A percentile compares a stretch with the other conserved stretches of the same genome.
These are phyloP conservation scores for Trapa bicornis DNA, from an alignment of 345 rosid genomes.

Conservation along the genomic window DNA sequence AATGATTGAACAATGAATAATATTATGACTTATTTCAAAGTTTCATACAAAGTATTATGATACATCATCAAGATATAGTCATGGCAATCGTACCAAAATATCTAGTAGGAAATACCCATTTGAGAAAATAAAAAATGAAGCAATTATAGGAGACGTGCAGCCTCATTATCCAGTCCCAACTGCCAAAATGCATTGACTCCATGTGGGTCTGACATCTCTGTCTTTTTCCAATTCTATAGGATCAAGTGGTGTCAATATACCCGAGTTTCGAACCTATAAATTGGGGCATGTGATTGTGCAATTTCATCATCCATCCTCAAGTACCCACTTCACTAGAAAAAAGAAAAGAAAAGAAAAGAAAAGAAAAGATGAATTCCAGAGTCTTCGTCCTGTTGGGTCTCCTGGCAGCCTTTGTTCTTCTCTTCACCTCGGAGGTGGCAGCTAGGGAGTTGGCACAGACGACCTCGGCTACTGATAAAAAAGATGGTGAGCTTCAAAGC, in stretches of 20 bases:
- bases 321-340: background rate
- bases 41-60: no score
- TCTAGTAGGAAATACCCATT: no score
- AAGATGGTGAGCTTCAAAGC: no score
- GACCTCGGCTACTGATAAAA: background rate
- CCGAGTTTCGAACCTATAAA: background rate
- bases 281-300: background rate
- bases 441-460: constrained; percentile 6
- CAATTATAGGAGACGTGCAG: background rate
- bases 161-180: no score
- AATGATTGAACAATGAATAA: no score
- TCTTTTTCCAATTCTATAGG: background rate
- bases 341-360: background rate
- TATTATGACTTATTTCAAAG: no score
- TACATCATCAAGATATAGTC: background rate
- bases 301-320: background rate
- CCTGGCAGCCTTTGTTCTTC: background rate
- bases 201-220: background rate
- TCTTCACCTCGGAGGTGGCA: constrained; percentile 6
- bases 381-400: constrained; percentile 4
- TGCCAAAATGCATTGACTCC: no score
- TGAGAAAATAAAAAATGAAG: no score
- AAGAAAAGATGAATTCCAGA: constrained; percentile 6
- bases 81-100: no score
- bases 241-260: background rate